phyloP scores from a whole-genome alignment of 306 rosid species.

The Lathyrus aphaca region DNA sequence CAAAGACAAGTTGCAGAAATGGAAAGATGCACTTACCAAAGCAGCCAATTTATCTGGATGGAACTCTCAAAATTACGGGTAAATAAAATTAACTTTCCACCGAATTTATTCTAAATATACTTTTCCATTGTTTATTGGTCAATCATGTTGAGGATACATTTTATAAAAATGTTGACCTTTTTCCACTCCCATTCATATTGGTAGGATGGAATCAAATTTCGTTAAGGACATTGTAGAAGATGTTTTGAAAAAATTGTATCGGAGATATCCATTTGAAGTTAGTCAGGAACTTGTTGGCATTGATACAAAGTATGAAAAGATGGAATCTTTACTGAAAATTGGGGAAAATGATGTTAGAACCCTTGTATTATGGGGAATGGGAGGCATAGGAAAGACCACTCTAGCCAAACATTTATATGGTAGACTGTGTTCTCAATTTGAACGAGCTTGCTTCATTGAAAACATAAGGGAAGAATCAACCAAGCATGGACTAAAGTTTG shows the following conservation, averaged over 20 bases:
- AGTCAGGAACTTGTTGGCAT: constrained; percentile 7
- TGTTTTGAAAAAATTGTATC: not conserved
- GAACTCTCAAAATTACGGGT: not conserved
- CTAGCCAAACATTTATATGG: not conserved
- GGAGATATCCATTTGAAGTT: not conserved
- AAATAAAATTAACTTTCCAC: not conserved
- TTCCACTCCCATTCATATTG: not conserved
- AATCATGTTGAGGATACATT: not conserved
- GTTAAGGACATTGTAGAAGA: constrained; percentile 5
- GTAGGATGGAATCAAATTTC: constrained; percentile 31
- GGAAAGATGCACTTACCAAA: constrained; percentile 24
- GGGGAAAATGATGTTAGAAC: not conserved
- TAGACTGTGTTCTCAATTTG: not conserved
- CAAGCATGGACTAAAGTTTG: not conserved
- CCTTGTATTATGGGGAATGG: constrained; percentile 38
- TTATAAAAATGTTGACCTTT: not conserved
- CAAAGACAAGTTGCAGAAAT: not conserved
- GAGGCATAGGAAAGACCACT: constrained; percentile 26
- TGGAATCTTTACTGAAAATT: not conserved
- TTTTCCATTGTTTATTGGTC: not conserved
- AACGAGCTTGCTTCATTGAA: constrained; percentile 24
- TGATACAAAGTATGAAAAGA: not conserved
- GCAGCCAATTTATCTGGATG: constrained; percentile 27
- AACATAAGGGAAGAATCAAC: constrained; percentile 11
- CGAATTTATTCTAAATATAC: not conserved